phyloP scores from a whole-genome alignment of 305 asterid genomes.

The Fraxinus dipetala region DNA sequence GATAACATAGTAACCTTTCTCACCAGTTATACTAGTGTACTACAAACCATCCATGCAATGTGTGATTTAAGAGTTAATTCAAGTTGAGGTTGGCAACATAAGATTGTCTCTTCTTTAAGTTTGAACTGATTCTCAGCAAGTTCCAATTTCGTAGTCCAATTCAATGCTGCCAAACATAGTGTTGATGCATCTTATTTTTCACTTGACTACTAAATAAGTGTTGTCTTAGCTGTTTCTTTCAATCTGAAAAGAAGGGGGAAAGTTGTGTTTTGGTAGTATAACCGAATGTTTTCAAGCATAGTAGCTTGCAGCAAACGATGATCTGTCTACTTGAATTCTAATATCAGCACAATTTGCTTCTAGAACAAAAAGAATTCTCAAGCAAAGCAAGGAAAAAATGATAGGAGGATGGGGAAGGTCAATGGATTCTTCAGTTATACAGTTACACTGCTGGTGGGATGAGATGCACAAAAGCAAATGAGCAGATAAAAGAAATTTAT shows the following conservation, averaged over 20 bases:
- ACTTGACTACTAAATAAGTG: neutral
- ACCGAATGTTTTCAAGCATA: neutral
- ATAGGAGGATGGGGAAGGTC: neutral
- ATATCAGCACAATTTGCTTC: neutral
- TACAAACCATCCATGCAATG: neutral
- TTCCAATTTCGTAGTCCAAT: neutral
- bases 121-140: conserved; percentile 13
- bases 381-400: neutral
- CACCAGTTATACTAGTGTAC: neutral
- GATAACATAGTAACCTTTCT: conserved; percentile 6
- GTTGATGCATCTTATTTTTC: neutral
- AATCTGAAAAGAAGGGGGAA: neutral
- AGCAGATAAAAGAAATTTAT: neutral
- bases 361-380: neutral
- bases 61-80: conserved; percentile 14
- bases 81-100: neutral
- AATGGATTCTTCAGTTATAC: neutral
- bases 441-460: neutral
- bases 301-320: neutral
- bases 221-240: neutral
- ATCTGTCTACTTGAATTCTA: neutral
- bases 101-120: neutral
- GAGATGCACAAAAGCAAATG: neutral
- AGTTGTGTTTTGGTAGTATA: neutral
- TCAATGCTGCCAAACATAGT: neutral